These are phyloP conservation scores for Boletus bicolor DNA, from an alignment of 768 basidiomycete genomes.

Conservation along the genomic window DNA sequence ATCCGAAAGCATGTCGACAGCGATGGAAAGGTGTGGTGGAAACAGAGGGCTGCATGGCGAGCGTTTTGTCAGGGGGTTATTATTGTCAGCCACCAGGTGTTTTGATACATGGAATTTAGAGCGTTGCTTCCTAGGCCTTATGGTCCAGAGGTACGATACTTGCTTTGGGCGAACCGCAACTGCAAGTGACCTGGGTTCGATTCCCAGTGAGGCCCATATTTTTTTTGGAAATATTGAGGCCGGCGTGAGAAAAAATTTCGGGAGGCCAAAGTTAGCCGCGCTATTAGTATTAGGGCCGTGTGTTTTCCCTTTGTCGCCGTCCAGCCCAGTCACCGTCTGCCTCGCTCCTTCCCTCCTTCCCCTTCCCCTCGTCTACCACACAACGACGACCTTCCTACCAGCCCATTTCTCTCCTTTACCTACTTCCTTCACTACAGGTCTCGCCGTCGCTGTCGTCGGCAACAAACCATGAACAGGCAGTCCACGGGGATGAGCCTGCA, in stretches of 20 bases:
- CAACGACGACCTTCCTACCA: not conserved
- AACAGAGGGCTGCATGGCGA: not conserved
- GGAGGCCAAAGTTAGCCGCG: conserved; percentile 27
- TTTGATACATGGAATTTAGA: no score
- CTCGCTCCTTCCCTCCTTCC: conserved; percentile 19
- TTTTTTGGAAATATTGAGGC: conserved; percentile 4
- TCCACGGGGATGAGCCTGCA: conserved; percentile 47
- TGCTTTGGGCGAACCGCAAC: conserved; percentile 32
- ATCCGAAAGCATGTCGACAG: conserved; percentile 27
- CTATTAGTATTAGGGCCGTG: conserved; percentile 2
- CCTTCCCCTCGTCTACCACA: conserved; percentile 10
- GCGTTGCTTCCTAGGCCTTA: conserved; percentile 16
- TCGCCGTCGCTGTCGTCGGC: not conserved
- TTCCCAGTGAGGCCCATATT: conserved; percentile 34
- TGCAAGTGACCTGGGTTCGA: conserved; percentile 40
- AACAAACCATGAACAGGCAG: conserved; percentile 38
- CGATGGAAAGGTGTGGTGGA: not conserved
- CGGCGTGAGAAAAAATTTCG: conserved; percentile 21
- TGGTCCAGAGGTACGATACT: conserved; percentile 40
- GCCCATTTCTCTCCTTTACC: not conserved
- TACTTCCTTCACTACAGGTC: not conserved
- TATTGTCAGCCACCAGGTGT: conserved; percentile 18
- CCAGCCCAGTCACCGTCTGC: conserved; percentile 8
- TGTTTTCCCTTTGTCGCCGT: conserved; percentile 23
- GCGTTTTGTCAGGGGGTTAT: not conserved